Percentiles rank a stretch among this genome's conserved stretches.
Conservation (phyloP, 1,284 basidiomycete species). For the Sporisorium exsertum region DNA sequence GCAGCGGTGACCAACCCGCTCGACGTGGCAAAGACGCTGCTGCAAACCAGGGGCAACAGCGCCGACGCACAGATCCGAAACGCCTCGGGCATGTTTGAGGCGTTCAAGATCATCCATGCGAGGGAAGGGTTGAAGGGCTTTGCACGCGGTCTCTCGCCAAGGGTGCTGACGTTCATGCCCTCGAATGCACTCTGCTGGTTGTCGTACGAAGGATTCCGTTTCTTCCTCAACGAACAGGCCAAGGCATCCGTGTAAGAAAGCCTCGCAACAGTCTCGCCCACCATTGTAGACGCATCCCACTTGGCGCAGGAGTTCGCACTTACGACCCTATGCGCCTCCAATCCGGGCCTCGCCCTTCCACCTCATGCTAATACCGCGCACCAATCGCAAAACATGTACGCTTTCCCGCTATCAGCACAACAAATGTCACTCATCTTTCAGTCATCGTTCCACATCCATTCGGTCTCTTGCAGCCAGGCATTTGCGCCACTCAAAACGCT, state of each 20-base stretch:
- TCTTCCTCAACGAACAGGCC: slow-evolving; percentile 61
- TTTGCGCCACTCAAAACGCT: not conserved
- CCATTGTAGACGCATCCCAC: slow-evolving; percentile 12
- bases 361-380: slow-evolving; percentile 34
- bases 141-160: slow-evolving; percentile 85
- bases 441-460: slow-evolving; percentile 11
- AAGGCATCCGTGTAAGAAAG: slow-evolving; percentile 34
- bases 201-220: slow-evolving; percentile 68
- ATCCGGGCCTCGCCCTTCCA: not conserved
- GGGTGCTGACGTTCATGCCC: slow-evolving; percentile 95
- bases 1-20: slow-evolving; percentile 95
- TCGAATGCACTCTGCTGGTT: slow-evolving; percentile 98
- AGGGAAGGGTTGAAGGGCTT: slow-evolving; percentile 89
- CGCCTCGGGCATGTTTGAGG: slow-evolving; percentile 86
- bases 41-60: slow-evolving; percentile 92
- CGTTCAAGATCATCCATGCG: slow-evolving; percentile 86
- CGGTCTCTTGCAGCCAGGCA: not conserved
- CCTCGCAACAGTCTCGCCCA: not conserved
- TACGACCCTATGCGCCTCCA: too few species aligned
- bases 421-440: not conserved
- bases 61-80: slow-evolving; percentile 84
- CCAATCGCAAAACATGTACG: slow-evolving; percentile 17
- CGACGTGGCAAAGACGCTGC: slow-evolving; percentile 97
- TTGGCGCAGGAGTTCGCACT: not conserved
- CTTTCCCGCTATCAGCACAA: slow-evolving; percentile 1